Base-by-base conservation (phyloP, 2,329 filamentous ascomycete genomes). In the Periconia sp. region DNA sequence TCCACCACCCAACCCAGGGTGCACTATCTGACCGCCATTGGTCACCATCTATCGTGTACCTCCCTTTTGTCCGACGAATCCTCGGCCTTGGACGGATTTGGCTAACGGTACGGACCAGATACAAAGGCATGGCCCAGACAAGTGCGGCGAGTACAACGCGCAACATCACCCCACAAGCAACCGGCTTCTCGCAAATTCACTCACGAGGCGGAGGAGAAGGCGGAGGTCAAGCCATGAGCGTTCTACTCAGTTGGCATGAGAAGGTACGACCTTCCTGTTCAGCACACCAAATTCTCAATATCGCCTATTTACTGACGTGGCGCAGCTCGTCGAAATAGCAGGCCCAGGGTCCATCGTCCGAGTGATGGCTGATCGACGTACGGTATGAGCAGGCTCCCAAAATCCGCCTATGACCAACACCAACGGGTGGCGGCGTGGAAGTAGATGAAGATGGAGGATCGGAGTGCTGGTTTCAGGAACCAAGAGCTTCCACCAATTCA, bases 201-300 rank as follows among this genome's bases (percentile, higher is more conserved):
- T 64, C 71, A 36, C 73, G 82, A 56, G 73, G 81, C 48, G 79
- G 80, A 40, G 82, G 80, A 31, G 83, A 84, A 45, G 87, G 89
- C 33, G 86, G 89, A 50, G 88, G 89, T 24, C 86, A 91, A 43
- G 88, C 87, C 40, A 97, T 97, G 94, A 97, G 94, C 67, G 94
- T 99, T 37, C 72, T 99, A 67, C 77, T 99, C 56, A 96, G 91
- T 73, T 99, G 94, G 94, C 94, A 99, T 69, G 94, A 99, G 78
- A 99, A 96, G 76, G 75, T 78, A 67, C 36, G 48, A 42, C 36
- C 28, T 34, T 9, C 40, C 25, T 30, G 28, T 23, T 33, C 18
- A 18, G 43, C 37, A 37, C 34, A 6, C 16, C 19, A 21, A 7
- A 22, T 22, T 21, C 6, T 25, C 35, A 19, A 37, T 17, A 37